A percentile compares a stretch with the other conserved stretches of the same genome.
phyloP scores from a whole-genome alignment of 1,139 yeast species.

The Sugiyamaella pinicola region DNA sequence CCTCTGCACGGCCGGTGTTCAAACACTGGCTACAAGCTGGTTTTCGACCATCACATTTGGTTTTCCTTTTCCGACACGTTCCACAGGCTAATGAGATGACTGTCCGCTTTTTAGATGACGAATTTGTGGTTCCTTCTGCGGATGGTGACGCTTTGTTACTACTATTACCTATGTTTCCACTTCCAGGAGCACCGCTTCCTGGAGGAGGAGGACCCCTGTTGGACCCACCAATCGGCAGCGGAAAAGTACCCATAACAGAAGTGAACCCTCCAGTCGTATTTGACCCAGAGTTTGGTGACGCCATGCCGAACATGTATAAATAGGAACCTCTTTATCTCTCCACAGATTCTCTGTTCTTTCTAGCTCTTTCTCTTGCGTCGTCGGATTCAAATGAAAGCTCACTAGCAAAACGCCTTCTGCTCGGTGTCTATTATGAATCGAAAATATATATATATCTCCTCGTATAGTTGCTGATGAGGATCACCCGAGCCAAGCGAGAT shows the following conservation, averaged over 20 bases:
- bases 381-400: no score
- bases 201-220: not conserved
- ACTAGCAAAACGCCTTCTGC: no score
- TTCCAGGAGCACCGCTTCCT: not conserved
- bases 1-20: conserved; percentile 30
- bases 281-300: not conserved
- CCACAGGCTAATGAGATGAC: conserved; percentile 37
- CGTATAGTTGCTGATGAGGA: not conserved
- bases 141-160: not conserved
- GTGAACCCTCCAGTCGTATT: conserved; percentile 1
- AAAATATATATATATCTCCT: not conserved
- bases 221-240: not conserved
- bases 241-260: not conserved
- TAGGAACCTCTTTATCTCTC: no score
- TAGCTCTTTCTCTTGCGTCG: no score
- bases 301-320: not conserved
- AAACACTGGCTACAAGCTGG: conserved; percentile 40
- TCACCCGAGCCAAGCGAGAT: not conserved
- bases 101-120: conserved; percentile 25
- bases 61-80: conserved; percentile 40
- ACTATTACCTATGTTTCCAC: not conserved
- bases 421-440: not conserved
- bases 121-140: conserved; percentile 1
- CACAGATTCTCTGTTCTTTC: no score
- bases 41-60: conserved; percentile 40